Evolutionary conservation across 2,329 filamentous ascomycete genomes (phyloP).

Genomic region (Arachnomyces sp.): DNA sequence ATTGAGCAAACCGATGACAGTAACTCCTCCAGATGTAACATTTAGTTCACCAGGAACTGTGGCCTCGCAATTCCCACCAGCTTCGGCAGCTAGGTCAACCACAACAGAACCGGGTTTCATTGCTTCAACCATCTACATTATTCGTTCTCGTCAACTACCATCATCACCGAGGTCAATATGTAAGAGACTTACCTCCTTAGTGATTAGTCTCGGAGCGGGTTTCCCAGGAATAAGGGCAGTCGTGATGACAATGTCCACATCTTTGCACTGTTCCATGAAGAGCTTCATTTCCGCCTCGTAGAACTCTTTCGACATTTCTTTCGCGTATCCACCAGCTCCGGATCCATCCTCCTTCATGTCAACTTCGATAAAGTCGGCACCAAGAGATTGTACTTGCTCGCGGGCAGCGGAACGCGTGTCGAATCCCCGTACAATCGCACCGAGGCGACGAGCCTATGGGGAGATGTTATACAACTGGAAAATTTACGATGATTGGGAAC

Average conservation of each 20-base stretch:
- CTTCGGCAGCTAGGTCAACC: conserved; percentile 81
- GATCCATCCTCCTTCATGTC: conserved; percentile 77
- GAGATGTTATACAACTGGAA: conserved; percentile 6
- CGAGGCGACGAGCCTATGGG: conserved; percentile 63
- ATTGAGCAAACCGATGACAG: conserved; percentile 61
- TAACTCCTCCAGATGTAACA: conserved; percentile 66
- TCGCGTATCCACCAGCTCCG: conserved; percentile 79
- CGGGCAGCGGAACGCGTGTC: conserved; percentile 82
- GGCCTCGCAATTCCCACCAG: conserved; percentile 79
- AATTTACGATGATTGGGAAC: not conserved
- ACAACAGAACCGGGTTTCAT: conserved; percentile 89
- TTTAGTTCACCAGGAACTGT: conserved; percentile 64
- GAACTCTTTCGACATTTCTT: conserved; percentile 91
- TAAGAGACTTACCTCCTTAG: conserved; percentile 47
- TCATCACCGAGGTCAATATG: no score
- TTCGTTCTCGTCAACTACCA: not conserved
- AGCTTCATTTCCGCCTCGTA: conserved; percentile 90
- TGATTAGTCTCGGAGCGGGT: conserved; percentile 76
- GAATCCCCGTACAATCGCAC: conserved; percentile 82
- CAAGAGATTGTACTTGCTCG: conserved; percentile 84
- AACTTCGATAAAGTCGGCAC: conserved; percentile 84
- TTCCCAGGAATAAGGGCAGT: conserved; percentile 85
- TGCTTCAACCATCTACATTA: conserved; percentile 58
- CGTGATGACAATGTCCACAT: conserved; percentile 88
- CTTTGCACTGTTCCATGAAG: conserved; percentile 76